A percentile compares a stretch with the other conserved stretches of the same genome.
These are phyloP conservation scores for Fusarium coicis DNA, from an alignment of 2,329 filamentous ascomycete species.

Conservation along the genomic window DNA sequence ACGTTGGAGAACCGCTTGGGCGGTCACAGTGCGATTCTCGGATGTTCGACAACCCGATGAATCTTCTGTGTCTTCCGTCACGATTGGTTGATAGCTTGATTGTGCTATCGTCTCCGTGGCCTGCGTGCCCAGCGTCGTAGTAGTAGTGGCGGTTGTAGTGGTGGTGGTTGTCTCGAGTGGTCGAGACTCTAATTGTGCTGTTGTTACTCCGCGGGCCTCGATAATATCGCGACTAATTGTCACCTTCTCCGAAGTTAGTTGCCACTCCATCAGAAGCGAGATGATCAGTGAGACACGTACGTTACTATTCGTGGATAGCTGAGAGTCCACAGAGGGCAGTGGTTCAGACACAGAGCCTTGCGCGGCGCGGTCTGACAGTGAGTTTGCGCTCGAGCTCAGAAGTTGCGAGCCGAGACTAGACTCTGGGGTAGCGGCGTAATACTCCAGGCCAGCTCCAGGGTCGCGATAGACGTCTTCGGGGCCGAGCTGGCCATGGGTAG, in stretches of 20 bases:
- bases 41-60: background rate
- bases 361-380: background rate
- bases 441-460: slow-evolving; percentile 27
- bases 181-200: slow-evolving; percentile 2
- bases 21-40: background rate
- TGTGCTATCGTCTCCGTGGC: background rate
- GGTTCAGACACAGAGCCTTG: background rate
- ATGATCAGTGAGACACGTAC: slow-evolving; percentile 21
- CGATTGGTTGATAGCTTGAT: background rate
- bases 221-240: slow-evolving; percentile 14
- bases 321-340: background rate
- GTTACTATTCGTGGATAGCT: slow-evolving; percentile 18
- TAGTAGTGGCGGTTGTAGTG: background rate
- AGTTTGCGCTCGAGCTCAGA: background rate
- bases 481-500: slow-evolving; percentile 19
- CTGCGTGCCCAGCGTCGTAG: background rate
- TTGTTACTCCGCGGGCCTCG: background rate
- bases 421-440: slow-evolving; percentile 8
- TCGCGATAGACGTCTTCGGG: slow-evolving; percentile 24
- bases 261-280: background rate
- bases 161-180: background rate
- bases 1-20: background rate
- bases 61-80: background rate
- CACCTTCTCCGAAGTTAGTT: slow-evolving; percentile 43
- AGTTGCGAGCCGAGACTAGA: slow-evolving; percentile 9